Conservation (phyloP, 1,139 yeast genomes). For the Suhomyces atakaporum region DNA sequence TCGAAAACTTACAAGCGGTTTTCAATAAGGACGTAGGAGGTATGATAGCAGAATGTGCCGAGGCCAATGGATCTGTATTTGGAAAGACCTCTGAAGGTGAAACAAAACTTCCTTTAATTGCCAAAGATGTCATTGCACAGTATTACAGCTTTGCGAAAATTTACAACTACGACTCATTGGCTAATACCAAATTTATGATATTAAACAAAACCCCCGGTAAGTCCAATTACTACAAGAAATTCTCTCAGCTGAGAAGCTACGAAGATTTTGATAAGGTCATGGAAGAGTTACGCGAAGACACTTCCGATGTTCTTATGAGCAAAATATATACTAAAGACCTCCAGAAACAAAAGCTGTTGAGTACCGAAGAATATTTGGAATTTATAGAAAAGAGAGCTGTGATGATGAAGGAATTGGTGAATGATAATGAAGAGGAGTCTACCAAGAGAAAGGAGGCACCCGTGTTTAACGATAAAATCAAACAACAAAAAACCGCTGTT, state of each 20-base stretch:
- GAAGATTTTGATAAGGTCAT: constrained; percentile 44
- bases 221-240: constrained; percentile 56
- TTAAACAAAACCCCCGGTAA: constrained; percentile 81
- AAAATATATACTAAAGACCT: constrained; percentile 35
- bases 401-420: constrained; percentile 14
- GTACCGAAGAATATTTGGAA: constrained; percentile 22
- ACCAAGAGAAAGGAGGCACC: constrained; percentile 8
- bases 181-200: constrained; percentile 79
- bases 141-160: constrained; percentile 55
- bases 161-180: constrained; percentile 32
- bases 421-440: constrained; percentile 5
- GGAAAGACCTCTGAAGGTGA: constrained; percentile 14
- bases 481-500: constrained; percentile 7
- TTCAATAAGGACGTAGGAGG: constrained; percentile 66
- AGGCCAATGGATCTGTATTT: constrained; percentile 81
- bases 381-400: constrained; percentile 14
- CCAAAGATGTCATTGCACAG: constrained; percentile 58
- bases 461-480: constrained; percentile 6
- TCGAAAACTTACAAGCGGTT: constrained; percentile 48
- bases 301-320: constrained; percentile 34
- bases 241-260: constrained; percentile 58
- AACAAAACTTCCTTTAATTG: constrained; percentile 45
- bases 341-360: constrained; percentile 33
- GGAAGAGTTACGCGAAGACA: constrained; percentile 26
- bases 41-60: constrained; percentile 94